These are phyloP conservation scores for Cladosporium sp. DNA, from an alignment of 2,329 filamentous ascomycete species.

Conservation along the genomic window DNA sequence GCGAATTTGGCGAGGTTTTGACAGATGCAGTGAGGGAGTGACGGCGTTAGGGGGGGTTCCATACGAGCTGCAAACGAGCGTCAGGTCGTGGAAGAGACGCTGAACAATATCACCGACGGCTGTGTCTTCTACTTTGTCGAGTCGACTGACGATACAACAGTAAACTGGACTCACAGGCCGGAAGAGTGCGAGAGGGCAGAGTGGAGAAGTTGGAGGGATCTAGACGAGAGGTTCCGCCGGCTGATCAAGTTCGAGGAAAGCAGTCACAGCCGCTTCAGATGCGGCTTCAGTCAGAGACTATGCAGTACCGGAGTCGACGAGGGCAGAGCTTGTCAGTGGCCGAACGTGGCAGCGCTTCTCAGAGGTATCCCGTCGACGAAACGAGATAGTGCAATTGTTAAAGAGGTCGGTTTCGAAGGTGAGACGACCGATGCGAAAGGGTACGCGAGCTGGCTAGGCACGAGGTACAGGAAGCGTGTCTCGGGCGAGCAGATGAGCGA, in stretches of 20 bases:
- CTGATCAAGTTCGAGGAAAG: neutral
- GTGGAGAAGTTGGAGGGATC: neutral
- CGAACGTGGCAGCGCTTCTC: neutral
- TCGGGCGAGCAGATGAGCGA: neutral
- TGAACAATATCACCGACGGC: neutral
- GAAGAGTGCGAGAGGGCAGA: neutral
- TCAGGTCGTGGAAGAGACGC: no score
- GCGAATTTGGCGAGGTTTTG: no score
- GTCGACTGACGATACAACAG: neutral
- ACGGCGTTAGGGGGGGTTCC: no score
- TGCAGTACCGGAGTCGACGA: neutral
- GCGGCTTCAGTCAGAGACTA: neutral
- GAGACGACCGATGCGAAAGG: neutral
- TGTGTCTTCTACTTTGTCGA: conserved; percentile 5
- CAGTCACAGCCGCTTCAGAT: conserved; percentile 2
- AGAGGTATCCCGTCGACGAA: neutral
- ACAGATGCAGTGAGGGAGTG: no score
- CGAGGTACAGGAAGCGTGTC: neutral
- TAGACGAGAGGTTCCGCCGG: neutral
- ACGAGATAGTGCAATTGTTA: neutral
- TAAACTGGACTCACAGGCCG: neutral
- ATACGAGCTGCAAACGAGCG: no score
- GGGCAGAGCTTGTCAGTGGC: neutral
- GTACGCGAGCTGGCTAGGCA: neutral
- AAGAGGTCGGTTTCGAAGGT: neutral